Evolutionary conservation across 1,139 yeast genomes (phyloP).

Genomic region (Yamadazyma jaroonii): DNA sequence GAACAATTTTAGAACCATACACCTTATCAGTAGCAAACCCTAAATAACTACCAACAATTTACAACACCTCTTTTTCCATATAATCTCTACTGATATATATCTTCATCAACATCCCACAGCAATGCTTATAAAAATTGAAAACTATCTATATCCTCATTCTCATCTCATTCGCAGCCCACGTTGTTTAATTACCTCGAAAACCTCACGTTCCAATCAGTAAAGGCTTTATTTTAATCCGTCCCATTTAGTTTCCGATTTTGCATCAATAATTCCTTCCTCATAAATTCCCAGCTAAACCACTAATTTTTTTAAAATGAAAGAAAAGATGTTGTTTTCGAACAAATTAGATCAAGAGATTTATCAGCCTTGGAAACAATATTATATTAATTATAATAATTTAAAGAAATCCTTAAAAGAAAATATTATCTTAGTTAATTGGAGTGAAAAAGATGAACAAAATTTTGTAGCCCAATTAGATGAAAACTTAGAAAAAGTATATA

Average conservation of each 20-base stretch:
- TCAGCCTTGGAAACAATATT: conserved; percentile 85
- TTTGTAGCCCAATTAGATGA: conserved; percentile 81
- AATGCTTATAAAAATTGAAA: no score
- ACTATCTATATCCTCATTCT: no score
- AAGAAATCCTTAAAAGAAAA: conserved; percentile 84
- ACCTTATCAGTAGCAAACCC: no score
- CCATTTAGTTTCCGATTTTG: not conserved
- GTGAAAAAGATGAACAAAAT: conserved; percentile 75
- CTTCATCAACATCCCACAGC: no score
- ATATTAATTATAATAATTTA: conserved; percentile 73
- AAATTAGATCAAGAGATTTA: conserved; percentile 78
- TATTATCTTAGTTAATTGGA: conserved; percentile 61
- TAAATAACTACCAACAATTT: no score
- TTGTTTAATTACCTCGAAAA: no score
- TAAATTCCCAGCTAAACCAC: not conserved
- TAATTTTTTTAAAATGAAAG: conserved; percentile 6
- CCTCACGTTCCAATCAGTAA: no score
- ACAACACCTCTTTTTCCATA: no score
- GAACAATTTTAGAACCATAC: no score
- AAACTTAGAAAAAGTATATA: conserved; percentile 89
- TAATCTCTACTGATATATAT: no score
- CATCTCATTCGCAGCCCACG: no score
- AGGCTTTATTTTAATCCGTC: not conserved
- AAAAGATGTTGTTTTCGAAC: conserved; percentile 77
- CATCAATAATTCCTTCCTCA: not conserved